A percentile compares a stretch with the other conserved stretches of the same genome.
Evolutionary conservation across 1,284 basidiomycete species (phyloP).

Genomic region (Agaricales sp.): DNA sequence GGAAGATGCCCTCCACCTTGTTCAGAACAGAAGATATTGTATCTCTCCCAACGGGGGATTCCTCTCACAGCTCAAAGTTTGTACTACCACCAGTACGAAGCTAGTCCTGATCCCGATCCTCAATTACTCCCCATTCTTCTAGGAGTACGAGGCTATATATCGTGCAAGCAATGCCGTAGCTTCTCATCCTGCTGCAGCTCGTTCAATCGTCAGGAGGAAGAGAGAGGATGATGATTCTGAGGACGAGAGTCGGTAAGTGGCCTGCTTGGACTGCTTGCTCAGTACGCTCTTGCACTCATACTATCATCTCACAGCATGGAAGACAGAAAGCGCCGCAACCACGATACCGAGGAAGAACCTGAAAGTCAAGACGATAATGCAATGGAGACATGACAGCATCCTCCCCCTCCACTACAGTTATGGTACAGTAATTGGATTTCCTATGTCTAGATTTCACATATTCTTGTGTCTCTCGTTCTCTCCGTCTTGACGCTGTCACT

Average conservation of each 20-base stretch:
- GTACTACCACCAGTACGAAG: constrained; percentile 11
- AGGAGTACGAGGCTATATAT: constrained; percentile 90
- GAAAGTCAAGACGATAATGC: constrained; percentile 21
- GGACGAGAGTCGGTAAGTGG: constrained; percentile 39
- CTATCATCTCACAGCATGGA: constrained; percentile 2
- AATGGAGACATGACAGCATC: constrained; percentile 33
- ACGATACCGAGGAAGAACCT: constrained; percentile 3
- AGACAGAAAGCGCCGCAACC: constrained; percentile 9
- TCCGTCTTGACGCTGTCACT: too few species aligned
- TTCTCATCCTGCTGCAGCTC: constrained; percentile 34
- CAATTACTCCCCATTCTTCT: neutral
- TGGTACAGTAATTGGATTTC: too few species aligned
- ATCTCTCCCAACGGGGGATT: constrained; percentile 85
- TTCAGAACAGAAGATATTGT: constrained; percentile 85
- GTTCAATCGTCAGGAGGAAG: constrained; percentile 47
- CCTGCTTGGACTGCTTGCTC: constrained; percentile 3
- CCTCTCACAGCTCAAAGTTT: constrained; percentile 77
- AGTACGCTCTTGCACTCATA: constrained; percentile 7
- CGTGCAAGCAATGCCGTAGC: constrained; percentile 60
- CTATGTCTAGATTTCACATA: too few species aligned
- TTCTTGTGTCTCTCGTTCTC: too few species aligned
- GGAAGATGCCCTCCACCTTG: constrained; percentile 77
- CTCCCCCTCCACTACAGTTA: too few species aligned
- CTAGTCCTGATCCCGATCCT: constrained; percentile 4
- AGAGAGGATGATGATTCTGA: constrained; percentile 54